Percentiles rank a stretch among this genome's conserved stretches.
phyloP scores from a whole-genome alignment of 108 stramenopile species.

The Epithemia pelagica region DNA sequence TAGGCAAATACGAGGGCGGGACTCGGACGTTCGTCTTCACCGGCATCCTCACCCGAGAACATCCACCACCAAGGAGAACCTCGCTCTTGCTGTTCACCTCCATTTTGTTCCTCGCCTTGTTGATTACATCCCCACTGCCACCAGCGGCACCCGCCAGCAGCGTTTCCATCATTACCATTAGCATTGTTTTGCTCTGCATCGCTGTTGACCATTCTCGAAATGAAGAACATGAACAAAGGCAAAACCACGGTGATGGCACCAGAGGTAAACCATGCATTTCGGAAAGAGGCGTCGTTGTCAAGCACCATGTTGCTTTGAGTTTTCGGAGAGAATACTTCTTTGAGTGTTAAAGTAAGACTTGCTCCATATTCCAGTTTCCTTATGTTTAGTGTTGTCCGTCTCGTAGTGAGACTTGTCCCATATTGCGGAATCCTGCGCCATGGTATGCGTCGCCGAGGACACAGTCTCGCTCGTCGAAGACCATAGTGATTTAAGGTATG shows the following conservation, averaged over 20 bases:
- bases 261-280: not conserved
- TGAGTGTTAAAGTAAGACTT: too few species aligned
- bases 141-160: not conserved
- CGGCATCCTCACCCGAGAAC: not conserved
- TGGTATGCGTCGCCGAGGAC: too few species aligned
- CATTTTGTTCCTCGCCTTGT: not conserved
- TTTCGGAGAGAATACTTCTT: too few species aligned
- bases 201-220: not conserved
- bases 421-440: too few species aligned
- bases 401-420: too few species aligned
- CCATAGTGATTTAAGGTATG: too few species aligned
- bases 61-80: constrained; percentile 10
- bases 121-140: not conserved
- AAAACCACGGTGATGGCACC: not conserved
- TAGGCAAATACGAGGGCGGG: constrained; percentile 5
- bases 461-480: too few species aligned
- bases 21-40: not conserved
- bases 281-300: not conserved
- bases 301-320: not conserved
- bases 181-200: not conserved
- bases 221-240: not conserved
- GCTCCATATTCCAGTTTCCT: too few species aligned
- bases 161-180: not conserved
- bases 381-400: too few species aligned
- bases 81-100: not conserved